These are phyloP conservation scores for Hymenoscyphus repandus DNA, from an alignment of 2,329 filamentous ascomycete species.

Conservation along the genomic window DNA sequence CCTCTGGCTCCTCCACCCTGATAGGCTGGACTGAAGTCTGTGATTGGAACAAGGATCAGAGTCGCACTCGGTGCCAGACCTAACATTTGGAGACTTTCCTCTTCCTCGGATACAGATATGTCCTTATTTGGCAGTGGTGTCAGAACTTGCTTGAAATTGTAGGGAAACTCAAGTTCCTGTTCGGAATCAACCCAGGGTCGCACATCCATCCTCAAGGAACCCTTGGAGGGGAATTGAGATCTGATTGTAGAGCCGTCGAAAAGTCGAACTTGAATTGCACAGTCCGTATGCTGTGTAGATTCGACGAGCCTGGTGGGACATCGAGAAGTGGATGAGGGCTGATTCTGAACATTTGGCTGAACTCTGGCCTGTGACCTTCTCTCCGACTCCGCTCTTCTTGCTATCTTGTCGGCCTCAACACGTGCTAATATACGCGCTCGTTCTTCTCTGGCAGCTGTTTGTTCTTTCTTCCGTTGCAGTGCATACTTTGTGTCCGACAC, in stretches of 20 bases:
- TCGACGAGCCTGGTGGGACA: constrained; percentile 1
- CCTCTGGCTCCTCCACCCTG: constrained; percentile 26
- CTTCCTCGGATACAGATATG: constrained; percentile 72
- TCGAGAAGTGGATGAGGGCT: constrained; percentile 13
- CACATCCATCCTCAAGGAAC: constrained; percentile 61
- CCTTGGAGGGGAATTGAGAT: constrained; percentile 59
- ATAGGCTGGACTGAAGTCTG: constrained; percentile 56
- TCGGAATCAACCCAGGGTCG: constrained; percentile 71
- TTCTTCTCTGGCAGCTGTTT: constrained; percentile 62
- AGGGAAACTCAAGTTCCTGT: constrained; percentile 58
- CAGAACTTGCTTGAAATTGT: constrained; percentile 78
- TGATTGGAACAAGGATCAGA: constrained; percentile 71
- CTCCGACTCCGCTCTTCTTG: constrained; percentile 52
- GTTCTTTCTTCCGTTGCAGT: constrained; percentile 52
- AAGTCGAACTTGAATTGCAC: constrained; percentile 71
- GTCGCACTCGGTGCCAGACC: constrained; percentile 76
- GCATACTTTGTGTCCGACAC: constrained; percentile 42
- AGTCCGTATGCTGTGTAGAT: constrained; percentile 30
- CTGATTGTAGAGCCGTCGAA: constrained; percentile 81
- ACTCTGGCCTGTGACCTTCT: constrained; percentile 44
- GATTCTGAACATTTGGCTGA: constrained; percentile 30
- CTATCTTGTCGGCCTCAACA: constrained; percentile 72
- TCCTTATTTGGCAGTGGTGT: constrained; percentile 70
- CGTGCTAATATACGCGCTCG: constrained; percentile 65
- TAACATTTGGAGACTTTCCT: constrained; percentile 59